Evolutionary conservation across 73 alveolate species (phyloP).

Genomic region (Halteria grandinella): DNA sequence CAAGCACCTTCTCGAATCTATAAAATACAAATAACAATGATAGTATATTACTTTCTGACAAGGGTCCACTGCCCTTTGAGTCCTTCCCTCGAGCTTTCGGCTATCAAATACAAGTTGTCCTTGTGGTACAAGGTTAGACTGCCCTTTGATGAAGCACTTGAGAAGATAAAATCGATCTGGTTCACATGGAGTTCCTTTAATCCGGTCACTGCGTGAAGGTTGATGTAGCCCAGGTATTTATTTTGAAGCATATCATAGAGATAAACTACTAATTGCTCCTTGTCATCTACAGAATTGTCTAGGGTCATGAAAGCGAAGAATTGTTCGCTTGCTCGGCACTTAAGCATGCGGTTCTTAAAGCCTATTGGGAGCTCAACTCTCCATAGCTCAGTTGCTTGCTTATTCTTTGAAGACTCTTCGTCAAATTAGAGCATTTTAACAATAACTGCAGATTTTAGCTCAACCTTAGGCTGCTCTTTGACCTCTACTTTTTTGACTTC

Average conservation of each 20-base stretch:
- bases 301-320: conserved; percentile 38
- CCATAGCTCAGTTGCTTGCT: conserved; percentile 28
- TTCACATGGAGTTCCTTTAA: not conserved
- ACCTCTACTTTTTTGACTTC: not conserved
- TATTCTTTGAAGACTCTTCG: conserved; percentile 5
- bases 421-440: conserved; percentile 5
- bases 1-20: conserved; percentile 42
- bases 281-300: conserved; percentile 19
- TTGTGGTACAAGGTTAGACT: conserved; percentile 36
- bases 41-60: conserved; percentile 14
- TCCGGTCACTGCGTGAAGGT: conserved; percentile 38
- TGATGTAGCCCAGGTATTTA: conserved; percentile 53
- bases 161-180: conserved; percentile 26
- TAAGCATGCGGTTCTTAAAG: not conserved
- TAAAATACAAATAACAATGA: conserved; percentile 4
- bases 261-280: conserved; percentile 8
- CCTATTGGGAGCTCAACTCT: conserved; percentile 22
- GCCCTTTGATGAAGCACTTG: conserved; percentile 41
- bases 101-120: conserved; percentile 40
- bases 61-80: conserved; percentile 40
- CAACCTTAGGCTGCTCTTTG: not conserved
- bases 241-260: conserved; percentile 49
- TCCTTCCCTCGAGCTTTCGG: conserved; percentile 49
- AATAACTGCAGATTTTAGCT: conserved; percentile 15
- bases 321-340: conserved; percentile 26